Evolutionary conservation across 2,329 filamentous ascomycete genomes (phyloP).

Genomic region (Monosporascus sp.): DNA sequence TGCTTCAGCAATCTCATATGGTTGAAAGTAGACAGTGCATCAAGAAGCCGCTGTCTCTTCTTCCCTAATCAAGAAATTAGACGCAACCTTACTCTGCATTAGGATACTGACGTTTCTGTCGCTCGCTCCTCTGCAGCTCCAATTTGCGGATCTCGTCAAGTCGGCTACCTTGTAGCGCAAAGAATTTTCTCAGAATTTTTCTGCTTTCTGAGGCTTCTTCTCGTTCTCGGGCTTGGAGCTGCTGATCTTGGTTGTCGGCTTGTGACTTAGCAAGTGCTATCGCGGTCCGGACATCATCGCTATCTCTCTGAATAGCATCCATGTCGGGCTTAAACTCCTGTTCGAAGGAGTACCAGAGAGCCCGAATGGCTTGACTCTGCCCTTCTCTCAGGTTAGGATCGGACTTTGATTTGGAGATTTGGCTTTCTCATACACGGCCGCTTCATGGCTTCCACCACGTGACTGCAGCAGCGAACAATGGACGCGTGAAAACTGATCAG

Average conservation of each 20-base stretch:
- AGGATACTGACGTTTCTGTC: not conserved
- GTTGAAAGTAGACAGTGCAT: constrained; percentile 21
- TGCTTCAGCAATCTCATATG: constrained; percentile 20
- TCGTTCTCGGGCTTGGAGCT: constrained; percentile 14
- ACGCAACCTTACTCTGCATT: not conserved
- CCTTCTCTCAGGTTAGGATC: constrained; percentile 8
- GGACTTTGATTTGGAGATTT: not conserved
- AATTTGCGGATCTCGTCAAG: constrained; percentile 1
- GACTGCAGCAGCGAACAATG: constrained; percentile 30
- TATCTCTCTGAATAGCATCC: constrained; percentile 11
- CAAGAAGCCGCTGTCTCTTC: constrained; percentile 17
- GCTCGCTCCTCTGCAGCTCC: not conserved
- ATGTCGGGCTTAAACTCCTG: constrained; percentile 21
- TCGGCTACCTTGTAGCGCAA: not conserved
- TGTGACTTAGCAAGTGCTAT: constrained; percentile 20
- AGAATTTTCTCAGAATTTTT: constrained; percentile 1
- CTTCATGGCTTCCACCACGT: constrained; percentile 21
- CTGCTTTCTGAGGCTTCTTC: constrained; percentile 7
- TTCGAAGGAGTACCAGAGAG: constrained; percentile 23
- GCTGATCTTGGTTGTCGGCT: constrained; percentile 14
- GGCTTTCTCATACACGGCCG: constrained; percentile 17
- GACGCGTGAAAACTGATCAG: constrained; percentile 30
- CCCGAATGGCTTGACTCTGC: constrained; percentile 9
- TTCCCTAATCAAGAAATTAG: not conserved
- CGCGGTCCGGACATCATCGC: constrained; percentile 18